Conservation (phyloP, 2,329 filamentous ascomycete species). For the Emergomyces africanus region DNA sequence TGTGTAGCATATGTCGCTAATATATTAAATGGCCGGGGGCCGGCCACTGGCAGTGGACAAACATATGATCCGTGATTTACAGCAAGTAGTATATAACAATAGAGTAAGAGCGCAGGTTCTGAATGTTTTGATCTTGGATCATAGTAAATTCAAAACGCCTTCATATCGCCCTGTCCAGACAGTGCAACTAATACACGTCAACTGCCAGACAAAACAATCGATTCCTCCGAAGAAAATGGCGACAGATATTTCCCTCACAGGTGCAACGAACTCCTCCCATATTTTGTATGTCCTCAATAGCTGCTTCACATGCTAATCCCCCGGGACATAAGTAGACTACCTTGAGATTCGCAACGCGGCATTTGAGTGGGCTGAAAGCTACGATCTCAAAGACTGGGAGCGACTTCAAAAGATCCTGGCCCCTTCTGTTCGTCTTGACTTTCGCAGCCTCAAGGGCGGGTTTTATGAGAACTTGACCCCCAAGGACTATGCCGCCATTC, state of each 20-base stretch:
- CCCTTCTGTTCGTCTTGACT: slow-evolving; percentile 25
- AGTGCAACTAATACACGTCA: neutral
- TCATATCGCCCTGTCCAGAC: neutral
- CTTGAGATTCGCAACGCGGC: slow-evolving; percentile 22
- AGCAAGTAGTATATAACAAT: neutral
- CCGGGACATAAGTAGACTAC: slow-evolving; percentile 16
- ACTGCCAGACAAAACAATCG: slow-evolving; percentile 1
- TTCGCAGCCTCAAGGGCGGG: neutral
- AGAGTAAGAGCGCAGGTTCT: neutral
- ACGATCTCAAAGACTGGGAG: slow-evolving; percentile 32
- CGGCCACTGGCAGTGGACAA: neutral
- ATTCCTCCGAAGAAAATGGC: slow-evolving; percentile 1
- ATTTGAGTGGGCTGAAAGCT: slow-evolving; percentile 35
- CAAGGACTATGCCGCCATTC: slow-evolving; percentile 49
- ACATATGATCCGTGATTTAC: neutral
- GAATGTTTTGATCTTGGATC: neutral
- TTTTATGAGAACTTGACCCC: slow-evolving; percentile 5
- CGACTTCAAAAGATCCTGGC: slow-evolving; percentile 31
- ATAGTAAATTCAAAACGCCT: neutral
- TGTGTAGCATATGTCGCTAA: too few species aligned
- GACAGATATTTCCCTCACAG: slow-evolving; percentile 1
- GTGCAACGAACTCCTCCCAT: slow-evolving; percentile 2
- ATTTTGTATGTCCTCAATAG: neutral
- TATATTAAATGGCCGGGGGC: too few species aligned
- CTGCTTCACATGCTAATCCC: neutral